Conservation (phyloP, 495 filamentous ascomycete genomes). For the Talaromyces proteolyticus region DNA sequence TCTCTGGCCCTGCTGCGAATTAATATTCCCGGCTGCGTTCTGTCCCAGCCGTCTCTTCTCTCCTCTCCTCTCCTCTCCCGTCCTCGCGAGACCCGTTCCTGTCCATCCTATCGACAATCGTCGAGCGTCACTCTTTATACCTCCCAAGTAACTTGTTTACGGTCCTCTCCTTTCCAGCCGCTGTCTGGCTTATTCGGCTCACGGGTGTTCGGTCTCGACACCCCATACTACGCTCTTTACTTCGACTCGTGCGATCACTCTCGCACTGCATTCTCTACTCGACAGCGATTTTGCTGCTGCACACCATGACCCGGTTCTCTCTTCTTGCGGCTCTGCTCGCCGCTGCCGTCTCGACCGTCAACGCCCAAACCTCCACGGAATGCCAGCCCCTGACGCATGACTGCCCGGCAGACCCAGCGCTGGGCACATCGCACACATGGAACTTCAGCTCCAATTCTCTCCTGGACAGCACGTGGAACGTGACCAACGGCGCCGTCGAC, state of each 20-base stretch:
- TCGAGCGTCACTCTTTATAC: conserved; percentile 4
- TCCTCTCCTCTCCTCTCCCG: not conserved
- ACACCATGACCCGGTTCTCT: conserved; percentile 1
- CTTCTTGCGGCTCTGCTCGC: conserved; percentile 2
- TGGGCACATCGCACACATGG: conserved; percentile 56
- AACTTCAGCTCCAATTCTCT: conserved; percentile 57
- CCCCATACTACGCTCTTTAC: conserved; percentile 1
- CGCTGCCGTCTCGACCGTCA: conserved; percentile 28
- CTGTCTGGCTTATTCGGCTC: not conserved
- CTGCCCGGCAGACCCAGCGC: conserved; percentile 62
- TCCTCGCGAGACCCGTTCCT: not conserved
- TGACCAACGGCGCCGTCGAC: conserved; percentile 49
- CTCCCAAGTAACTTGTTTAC: conserved; percentile 1
- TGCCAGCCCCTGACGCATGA: conserved; percentile 63
- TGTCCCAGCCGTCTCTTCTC: not conserved
- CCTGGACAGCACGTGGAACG: conserved; percentile 52
- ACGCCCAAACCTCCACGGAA: conserved; percentile 56
- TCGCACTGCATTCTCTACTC: not conserved
- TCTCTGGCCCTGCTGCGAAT: too few species aligned
- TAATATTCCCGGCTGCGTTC: not conserved
- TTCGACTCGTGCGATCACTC: not conserved
- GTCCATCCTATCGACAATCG: not conserved
- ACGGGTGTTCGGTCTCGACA: not conserved
- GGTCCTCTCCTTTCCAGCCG: not conserved
- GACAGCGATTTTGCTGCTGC: not conserved